phyloP scores from a whole-genome alignment of 768 basidiomycete genomes.

The Suillus cothurnatus region DNA sequence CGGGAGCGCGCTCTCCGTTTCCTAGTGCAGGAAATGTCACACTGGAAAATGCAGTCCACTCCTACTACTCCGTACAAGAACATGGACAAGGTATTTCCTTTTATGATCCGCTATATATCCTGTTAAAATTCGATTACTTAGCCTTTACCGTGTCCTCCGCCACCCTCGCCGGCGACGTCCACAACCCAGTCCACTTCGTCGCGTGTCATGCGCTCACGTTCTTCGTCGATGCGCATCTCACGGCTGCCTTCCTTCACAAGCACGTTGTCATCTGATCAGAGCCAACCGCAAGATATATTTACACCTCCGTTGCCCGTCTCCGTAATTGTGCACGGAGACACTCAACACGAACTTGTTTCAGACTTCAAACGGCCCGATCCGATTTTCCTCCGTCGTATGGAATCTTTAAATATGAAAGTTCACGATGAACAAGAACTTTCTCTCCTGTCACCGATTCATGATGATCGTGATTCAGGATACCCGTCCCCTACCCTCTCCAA shows the following conservation, averaged over 20 bases:
- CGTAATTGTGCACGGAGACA: constrained; percentile 32
- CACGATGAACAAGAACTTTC: constrained; percentile 22
- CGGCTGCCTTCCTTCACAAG: constrained; percentile 36
- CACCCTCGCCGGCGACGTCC: constrained; percentile 31
- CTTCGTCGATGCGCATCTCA: constrained; percentile 32
- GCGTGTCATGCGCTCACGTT: constrained; percentile 31
- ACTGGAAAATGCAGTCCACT: constrained; percentile 20
- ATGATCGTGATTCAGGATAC: constrained; percentile 24
- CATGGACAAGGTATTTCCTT: constrained; percentile 11
- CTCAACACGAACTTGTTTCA: constrained; percentile 27
- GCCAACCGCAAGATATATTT: constrained; percentile 26
- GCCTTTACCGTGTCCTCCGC: constrained; percentile 18
- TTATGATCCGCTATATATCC: not conserved
- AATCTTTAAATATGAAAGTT: not conserved
- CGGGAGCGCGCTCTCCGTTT: constrained; percentile 38
- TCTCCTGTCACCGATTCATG: constrained; percentile 18
- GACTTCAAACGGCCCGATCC: constrained; percentile 14
- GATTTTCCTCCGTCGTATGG: constrained; percentile 9
- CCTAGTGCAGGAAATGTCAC: constrained; percentile 39
- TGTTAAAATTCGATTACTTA: not conserved
- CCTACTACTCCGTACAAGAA: constrained; percentile 16
- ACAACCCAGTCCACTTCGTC: constrained; percentile 28
- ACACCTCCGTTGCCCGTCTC: constrained; percentile 30
- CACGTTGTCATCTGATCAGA: constrained; percentile 36
- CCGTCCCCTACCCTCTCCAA: constrained; percentile 32